Evolutionary conservation across 164 flowering plant species (phyloP).

Genomic region (Tetrastigma voinierianum): DNA sequence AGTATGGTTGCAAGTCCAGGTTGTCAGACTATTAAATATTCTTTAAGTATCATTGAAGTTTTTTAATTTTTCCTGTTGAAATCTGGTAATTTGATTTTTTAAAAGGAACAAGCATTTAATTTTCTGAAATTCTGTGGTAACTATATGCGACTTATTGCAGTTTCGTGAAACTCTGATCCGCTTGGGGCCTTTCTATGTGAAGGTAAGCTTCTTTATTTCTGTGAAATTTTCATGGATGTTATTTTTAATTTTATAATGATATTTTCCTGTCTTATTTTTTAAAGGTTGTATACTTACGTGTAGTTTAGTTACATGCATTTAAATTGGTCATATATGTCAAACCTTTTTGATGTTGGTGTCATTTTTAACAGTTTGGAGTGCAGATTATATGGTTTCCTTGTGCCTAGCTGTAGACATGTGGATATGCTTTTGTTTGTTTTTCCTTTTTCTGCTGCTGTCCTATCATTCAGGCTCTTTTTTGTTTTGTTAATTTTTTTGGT

Average conservation of each 20-base stretch:
- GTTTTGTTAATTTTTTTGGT: no score
- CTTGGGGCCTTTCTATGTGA: conserved; percentile 92
- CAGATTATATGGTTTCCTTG: no score
- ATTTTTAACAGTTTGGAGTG: no score
- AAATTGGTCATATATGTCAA: no score
- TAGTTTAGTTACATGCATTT: neutral
- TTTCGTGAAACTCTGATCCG: conserved; percentile 82
- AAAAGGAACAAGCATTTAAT: neutral
- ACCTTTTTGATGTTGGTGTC: no score
- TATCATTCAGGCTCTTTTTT: no score
- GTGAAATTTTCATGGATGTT: neutral
- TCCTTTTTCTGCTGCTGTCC: no score
- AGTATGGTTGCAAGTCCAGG: no score
- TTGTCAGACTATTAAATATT: no score
- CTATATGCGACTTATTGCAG: conserved; percentile 45
- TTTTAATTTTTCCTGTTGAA: neutral
- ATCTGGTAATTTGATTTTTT: neutral
- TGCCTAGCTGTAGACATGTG: no score
- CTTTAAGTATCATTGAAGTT: no score
- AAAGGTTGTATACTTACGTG: neutral
- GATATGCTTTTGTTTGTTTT: no score
- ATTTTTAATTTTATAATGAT: neutral
- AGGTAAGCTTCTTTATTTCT: conserved; percentile 42
- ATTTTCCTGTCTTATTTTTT: neutral
- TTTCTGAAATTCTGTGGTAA: neutral